Base-by-base conservation (phyloP, 768 basidiomycete species). In the Panus rudis region DNA sequence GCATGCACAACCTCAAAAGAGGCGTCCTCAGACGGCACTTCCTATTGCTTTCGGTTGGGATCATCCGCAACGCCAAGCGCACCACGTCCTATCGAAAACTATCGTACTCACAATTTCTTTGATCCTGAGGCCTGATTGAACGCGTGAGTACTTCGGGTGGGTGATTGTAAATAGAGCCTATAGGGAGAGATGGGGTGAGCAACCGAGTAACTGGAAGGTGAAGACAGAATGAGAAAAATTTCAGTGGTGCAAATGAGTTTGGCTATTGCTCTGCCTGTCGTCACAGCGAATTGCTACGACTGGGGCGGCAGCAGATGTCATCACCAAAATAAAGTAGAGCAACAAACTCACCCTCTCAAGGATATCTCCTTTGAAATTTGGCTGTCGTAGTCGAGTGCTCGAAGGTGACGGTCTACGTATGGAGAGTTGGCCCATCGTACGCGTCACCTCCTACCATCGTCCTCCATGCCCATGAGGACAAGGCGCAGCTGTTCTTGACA, bases 41-140 rank as follows among this genome's bases (percentile, higher is more conserved):
- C 56, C 56, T 57, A 57, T 57, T 57, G 56, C 56, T 43, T 57
- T 57, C 56, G 56, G 56, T 57, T 57, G 37, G 44, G 43, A 51
- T 57, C 56, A 57, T 57, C 56, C 42, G 46, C 20, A 20, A 32
- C 16, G 24, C n/a, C n/a, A n/a, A n/a, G n/a, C n/a, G 24, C 23
- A n/a, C 44, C 32, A 45, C 41, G 17, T 24, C 30, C 5, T 7
- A 20, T 33, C 34, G 28, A 19, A 4, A 19, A 16, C 3, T 11
- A 10, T 1, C 6, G 28, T 30, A 30, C 28, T 30, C 28, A 30
- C 28, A 10, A 30, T 30, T n/a, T n/a, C n/a, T n/a, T n/a, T n/a
- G n/a, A n/a, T n/a, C n/a, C n/a, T n/a, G n/a, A n/a, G n/a, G n/a
- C n/a, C n/a, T n/a, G n/a, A n/a, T n/a, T n/a, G n/a, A n/a, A n/a